Conservation (phyloP, 495 filamentous ascomycete species). For the Hyaloscypha variabilis region DNA sequence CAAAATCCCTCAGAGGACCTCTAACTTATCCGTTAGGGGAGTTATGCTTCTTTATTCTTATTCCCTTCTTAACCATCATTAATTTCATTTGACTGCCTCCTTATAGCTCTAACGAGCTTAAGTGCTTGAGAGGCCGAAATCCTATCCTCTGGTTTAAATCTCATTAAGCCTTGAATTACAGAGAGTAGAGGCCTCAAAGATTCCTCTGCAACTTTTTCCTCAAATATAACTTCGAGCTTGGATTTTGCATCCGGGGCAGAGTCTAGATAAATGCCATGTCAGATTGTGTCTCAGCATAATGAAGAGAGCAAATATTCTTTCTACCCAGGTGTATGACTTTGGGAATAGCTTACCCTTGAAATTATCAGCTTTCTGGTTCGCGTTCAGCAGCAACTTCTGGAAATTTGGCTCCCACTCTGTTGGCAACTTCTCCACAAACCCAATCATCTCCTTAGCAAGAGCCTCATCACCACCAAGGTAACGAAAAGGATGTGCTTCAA, state of each 20-base stretch:
- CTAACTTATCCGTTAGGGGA: too few species aligned
- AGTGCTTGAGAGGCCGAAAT: constrained; percentile 3
- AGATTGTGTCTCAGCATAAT: too few species aligned
- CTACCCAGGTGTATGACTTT: too few species aligned
- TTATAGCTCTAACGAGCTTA: constrained; percentile 32
- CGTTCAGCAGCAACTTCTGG: too few species aligned
- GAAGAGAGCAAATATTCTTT: too few species aligned
- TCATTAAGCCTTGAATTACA: constrained; percentile 6
- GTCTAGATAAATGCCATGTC: not conserved
- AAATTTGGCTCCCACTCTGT: constrained; percentile 25
- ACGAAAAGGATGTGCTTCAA: constrained; percentile 11
- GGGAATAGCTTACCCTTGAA: too few species aligned
- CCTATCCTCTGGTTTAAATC: constrained; percentile 6
- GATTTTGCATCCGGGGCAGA: not conserved
- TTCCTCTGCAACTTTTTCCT: not conserved
- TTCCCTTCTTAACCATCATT: too few species aligned
- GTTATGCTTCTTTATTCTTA: too few species aligned
- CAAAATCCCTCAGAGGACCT: too few species aligned
- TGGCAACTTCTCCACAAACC: constrained; percentile 30
- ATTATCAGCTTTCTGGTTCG: too few species aligned
- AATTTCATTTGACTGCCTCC: too few species aligned
- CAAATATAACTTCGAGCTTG: constrained; percentile 4
- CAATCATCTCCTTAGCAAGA: constrained; percentile 28
- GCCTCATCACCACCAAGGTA: not conserved
- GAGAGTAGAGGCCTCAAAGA: constrained; percentile 3